A percentile compares a stretch with the other conserved stretches of the same genome.
Evolutionary conservation across 805 yeast species (phyloP).

Genomic region (Dipodascus albidus): DNA sequence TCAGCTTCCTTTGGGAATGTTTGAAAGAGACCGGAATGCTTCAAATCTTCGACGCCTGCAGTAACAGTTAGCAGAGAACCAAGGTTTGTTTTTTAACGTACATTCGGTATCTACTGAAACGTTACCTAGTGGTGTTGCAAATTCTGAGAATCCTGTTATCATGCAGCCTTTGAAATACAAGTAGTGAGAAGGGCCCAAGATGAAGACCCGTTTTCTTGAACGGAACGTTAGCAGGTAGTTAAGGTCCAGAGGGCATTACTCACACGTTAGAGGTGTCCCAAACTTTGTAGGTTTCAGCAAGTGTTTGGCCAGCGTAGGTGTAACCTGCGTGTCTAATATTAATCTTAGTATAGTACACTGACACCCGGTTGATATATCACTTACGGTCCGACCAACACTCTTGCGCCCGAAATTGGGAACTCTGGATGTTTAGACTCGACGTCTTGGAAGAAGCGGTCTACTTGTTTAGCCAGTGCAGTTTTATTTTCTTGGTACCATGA

Average conservation of each 20-base stretch:
- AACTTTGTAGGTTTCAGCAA: constrained; percentile 65
- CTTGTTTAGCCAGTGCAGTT: constrained; percentile 34
- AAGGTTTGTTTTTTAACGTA: constrained; percentile 1
- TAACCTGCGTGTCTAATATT: constrained; percentile 74
- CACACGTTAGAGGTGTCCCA: constrained; percentile 46
- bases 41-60: constrained; percentile 15
- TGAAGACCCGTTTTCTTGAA: constrained; percentile 51
- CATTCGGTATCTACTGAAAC: constrained; percentile 49
- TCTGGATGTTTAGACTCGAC: constrained; percentile 22
- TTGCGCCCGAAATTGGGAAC: constrained; percentile 28
- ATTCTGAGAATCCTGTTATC: constrained; percentile 38
- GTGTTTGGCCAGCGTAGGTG: constrained; percentile 62
- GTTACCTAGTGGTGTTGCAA: constrained; percentile 78
- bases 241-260: constrained; percentile 9
- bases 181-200: constrained; percentile 91
- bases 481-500: constrained; percentile 63
- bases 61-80: not conserved
- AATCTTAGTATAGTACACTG: not conserved
- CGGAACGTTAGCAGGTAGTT: not conserved
- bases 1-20: constrained; percentile 52
- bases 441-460: constrained; percentile 35
- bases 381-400: constrained; percentile 46
- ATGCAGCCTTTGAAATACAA: constrained; percentile 60
- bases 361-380: constrained; percentile 10
- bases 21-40: constrained; percentile 33